These are phyloP conservation scores for Auricularia auricula-judae DNA, from an alignment of 768 basidiomycete genomes.

Conservation along the genomic window DNA sequence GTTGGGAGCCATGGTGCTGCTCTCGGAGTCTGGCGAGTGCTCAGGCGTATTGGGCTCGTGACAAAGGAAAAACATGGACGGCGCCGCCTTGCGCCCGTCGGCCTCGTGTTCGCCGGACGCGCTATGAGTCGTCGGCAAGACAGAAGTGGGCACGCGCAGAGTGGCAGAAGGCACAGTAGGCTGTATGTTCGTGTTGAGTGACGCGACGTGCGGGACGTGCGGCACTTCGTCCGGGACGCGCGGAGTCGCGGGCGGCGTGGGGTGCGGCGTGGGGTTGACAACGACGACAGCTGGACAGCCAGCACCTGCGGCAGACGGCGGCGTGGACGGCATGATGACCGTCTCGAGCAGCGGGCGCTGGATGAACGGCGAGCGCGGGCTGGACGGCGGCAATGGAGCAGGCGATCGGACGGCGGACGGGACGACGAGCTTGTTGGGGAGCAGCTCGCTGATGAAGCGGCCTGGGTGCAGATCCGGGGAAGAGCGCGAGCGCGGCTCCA, in stretches of 20 bases:
- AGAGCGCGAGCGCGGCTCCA: neutral
- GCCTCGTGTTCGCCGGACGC: neutral
- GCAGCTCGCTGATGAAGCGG: conserved; percentile 47
- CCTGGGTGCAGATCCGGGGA: conserved; percentile 15
- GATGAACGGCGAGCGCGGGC: conserved; percentile 45
- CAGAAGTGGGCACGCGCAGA: neutral
- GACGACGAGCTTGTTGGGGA: conserved; percentile 30
- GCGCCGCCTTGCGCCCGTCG: neutral
- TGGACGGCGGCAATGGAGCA: neutral
- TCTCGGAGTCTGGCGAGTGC: neutral
- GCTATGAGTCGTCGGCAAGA: neutral
- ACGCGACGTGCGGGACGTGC: neutral
- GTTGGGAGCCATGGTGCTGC: neutral
- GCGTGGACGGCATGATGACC: conserved; percentile 14
- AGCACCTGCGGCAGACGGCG: neutral
- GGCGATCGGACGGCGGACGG: conserved; percentile 14
- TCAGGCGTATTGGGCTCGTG: neutral
- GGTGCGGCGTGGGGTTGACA: conserved; percentile 67
- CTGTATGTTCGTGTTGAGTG: neutral
- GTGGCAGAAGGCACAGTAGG: neutral
- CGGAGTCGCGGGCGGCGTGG: conserved; percentile 64
- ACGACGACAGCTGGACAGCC: conserved; percentile 36
- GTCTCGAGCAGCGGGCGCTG: conserved; percentile 57
- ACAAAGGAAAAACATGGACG: neutral
- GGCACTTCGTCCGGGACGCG: neutral